Conservation (phyloP, 1,139 yeast genomes). For the Chernovozyma sophiae-reginae region DNA sequence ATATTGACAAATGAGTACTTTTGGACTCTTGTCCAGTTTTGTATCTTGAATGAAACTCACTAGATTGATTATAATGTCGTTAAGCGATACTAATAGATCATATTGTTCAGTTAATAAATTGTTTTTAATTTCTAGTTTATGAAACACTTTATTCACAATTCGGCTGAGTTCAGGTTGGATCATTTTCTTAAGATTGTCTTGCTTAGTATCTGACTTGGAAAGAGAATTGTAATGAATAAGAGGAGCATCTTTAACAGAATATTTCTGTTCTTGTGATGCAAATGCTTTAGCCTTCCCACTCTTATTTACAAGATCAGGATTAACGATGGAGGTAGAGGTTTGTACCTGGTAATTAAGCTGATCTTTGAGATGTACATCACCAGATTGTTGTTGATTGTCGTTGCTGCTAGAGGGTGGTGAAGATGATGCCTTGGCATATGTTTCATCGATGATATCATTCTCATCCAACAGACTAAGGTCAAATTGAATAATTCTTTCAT, state of each 20-base stretch:
- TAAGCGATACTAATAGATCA: conserved; percentile 30
- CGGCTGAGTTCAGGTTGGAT: conserved; percentile 28
- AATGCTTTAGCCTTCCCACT: not conserved
- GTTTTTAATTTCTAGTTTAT: conserved; percentile 31
- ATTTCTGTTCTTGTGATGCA: not conserved
- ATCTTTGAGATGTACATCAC: not conserved
- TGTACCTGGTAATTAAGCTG: too few species aligned
- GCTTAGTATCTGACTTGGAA: conserved; percentile 13
- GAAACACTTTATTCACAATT: conserved; percentile 32
- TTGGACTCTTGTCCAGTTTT: conserved; percentile 13
- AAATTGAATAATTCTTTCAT: conserved; percentile 23
- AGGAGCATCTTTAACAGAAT: not conserved
- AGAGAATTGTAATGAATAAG: conserved; percentile 8
- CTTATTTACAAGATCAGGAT: not conserved
- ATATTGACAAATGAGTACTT: conserved; percentile 35
- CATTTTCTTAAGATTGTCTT: conserved; percentile 21
- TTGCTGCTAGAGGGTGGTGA: not conserved
- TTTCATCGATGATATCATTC: not conserved
- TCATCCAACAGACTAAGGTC: conserved; percentile 33
- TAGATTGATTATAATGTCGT: conserved; percentile 25
- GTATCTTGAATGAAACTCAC: conserved; percentile 21
- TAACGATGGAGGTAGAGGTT: too few species aligned
- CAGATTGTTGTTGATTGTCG: not conserved
- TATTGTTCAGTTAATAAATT: conserved; percentile 33
- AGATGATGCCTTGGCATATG: not conserved